phyloP scores from a whole-genome alignment of 2,329 filamentous ascomycete species.

The Pleurostoma richardsiae region DNA sequence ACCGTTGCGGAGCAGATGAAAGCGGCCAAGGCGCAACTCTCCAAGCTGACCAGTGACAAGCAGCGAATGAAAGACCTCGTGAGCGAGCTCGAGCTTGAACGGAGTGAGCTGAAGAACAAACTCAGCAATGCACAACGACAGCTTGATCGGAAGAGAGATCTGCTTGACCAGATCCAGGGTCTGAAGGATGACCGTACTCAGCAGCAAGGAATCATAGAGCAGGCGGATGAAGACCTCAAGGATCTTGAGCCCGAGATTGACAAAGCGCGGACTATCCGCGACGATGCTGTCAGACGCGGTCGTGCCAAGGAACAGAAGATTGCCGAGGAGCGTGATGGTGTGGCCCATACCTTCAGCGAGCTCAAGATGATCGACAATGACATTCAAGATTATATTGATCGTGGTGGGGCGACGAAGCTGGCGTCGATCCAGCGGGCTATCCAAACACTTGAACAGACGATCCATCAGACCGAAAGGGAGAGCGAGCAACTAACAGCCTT shows the following conservation, averaged over 20 bases:
- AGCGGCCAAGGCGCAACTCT: slow-evolving; percentile 55
- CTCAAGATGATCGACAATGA: slow-evolving; percentile 70
- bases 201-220: slow-evolving; percentile 65
- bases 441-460: slow-evolving; percentile 58
- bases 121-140: slow-evolving; percentile 66
- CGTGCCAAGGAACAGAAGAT: slow-evolving; percentile 68
- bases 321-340: slow-evolving; percentile 62
- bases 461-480: slow-evolving; percentile 62
- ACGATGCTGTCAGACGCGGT: slow-evolving; percentile 70
- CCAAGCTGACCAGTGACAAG: slow-evolving; percentile 63
- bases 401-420: slow-evolving; percentile 69
- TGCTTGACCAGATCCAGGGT: slow-evolving; percentile 68
- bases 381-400: slow-evolving; percentile 73
- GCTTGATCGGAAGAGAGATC: slow-evolving; percentile 72
- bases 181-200: slow-evolving; percentile 63
- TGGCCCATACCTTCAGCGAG: slow-evolving; percentile 72
- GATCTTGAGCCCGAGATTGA: slow-evolving; percentile 69
- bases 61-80: slow-evolving; percentile 67
- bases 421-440: slow-evolving; percentile 66
- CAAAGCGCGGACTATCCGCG: slow-evolving; percentile 69
- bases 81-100: slow-evolving; percentile 68
- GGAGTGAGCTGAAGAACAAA: slow-evolving; percentile 69
- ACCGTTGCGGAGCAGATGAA: slow-evolving; percentile 63
- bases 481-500: slow-evolving; percentile 61
- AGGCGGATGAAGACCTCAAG: slow-evolving; percentile 68